Evolutionary conservation across 2,329 filamentous ascomycete species (phyloP), one percentile per base, ranked within the genome.

Genomic region (Chrysoporthe deuterocubensis): DNA sequence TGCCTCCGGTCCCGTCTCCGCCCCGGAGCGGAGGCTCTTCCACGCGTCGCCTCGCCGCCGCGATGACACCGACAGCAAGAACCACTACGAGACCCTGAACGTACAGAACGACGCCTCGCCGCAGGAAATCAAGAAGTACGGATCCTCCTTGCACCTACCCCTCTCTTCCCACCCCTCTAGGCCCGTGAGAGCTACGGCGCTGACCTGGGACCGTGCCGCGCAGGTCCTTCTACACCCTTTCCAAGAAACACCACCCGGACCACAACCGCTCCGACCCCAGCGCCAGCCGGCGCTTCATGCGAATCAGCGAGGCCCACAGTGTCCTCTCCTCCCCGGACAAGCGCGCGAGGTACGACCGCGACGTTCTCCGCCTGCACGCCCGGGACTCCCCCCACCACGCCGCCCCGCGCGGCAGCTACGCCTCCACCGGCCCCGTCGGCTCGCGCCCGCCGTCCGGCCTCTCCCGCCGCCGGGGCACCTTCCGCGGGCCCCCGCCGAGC

Each of bases 221-320:
- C 58, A 90, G 87, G 74, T 88, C 88, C 72, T 99, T 97, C 87
- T 98, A 97, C 85, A 81, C 86, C 70, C 92, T 98, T 77, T 97
- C 94, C 76, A 97, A 97, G 81, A 82, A 86, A 65, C 91, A 97
- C 85, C 96, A 99, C 80, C 96, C 96, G 0, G 96, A 99, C 84
- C 89, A 90, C 77, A 96, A 98, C 83, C 92, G 86, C 69, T 76
- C 86, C 73, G 91, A 97, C 79, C 91, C 92, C 4, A 77, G 81
- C 68, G 92, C 94, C 70, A 84, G 89, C 4, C 81, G 87, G 67
- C 92, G 90, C 76, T 99, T 97, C 84, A 89, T 94, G 78, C 86
- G 88, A 73, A 91, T 97, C 77, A 91, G 89, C 76, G 91, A 96
- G 77, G 94, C 94, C 73, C 97, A 97, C 83, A 84, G 88, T 67